Percentiles rank a stretch among this genome's conserved stretches.
phyloP scores from a whole-genome alignment of 2,329 filamentous ascomycete species.

The Cladosporium sp. region DNA sequence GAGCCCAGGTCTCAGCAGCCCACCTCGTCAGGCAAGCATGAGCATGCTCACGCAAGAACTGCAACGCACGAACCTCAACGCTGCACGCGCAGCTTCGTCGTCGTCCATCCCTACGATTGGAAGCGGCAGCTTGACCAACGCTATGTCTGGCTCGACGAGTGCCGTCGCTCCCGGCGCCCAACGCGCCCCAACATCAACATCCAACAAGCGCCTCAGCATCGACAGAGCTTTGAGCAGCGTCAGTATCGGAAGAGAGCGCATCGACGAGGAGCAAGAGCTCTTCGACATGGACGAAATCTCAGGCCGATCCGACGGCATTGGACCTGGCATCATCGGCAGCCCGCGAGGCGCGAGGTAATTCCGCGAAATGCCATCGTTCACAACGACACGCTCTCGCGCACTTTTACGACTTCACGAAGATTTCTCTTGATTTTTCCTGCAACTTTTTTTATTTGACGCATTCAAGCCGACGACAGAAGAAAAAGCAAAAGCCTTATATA shows the following conservation, averaged over 20 bases:
- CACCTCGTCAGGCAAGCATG: conserved; percentile 58
- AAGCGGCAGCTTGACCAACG: conserved; percentile 24
- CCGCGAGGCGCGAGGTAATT: conserved; percentile 1
- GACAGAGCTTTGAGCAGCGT: conserved; percentile 32
- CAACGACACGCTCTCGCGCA: not conserved
- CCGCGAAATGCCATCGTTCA: not conserved
- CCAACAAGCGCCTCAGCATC: conserved; percentile 24
- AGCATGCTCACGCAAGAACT: conserved; percentile 61
- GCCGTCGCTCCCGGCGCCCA: conserved; percentile 7
- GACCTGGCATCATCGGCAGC: conserved; percentile 12
- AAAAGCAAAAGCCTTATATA: not conserved
- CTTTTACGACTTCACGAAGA: conserved; percentile 3
- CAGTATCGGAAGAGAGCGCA: conserved; percentile 30
- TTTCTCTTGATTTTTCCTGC: not conserved
- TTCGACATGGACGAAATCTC: conserved; percentile 37
- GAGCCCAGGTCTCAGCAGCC: conserved; percentile 48
- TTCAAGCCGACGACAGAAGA: not conserved
- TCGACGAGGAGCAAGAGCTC: conserved; percentile 35
- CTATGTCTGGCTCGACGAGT: not conserved
- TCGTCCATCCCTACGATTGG: conserved; percentile 23
- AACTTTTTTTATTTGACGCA: not conserved
- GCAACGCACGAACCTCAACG: conserved; percentile 38
- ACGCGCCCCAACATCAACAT: conserved; percentile 19
- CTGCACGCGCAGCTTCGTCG: conserved; percentile 30
- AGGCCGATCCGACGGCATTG: conserved; percentile 11